phyloP scores from a whole-genome alignment of 768 basidiomycete genomes.

The Boletus rex-veris region DNA sequence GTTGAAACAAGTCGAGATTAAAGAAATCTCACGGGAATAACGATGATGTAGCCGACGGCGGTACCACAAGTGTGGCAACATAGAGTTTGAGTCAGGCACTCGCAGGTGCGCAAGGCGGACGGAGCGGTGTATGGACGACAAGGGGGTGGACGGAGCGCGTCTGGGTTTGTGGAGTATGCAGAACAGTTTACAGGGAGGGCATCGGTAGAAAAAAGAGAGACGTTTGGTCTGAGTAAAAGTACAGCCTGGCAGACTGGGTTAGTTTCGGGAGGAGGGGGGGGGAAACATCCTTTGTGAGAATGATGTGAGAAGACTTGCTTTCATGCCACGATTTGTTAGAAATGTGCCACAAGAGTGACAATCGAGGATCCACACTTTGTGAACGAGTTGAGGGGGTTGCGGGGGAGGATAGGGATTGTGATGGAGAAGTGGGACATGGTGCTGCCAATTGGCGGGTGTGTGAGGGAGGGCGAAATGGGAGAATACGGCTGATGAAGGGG shows the following conservation, averaged over 20 bases:
- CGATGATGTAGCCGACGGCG: conserved; percentile 77
- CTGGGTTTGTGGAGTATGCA: conserved; percentile 50
- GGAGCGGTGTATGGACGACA: conserved; percentile 35
- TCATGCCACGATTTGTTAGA: conserved; percentile 83
- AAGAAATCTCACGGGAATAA: conserved; percentile 47
- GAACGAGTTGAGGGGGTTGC: conserved; percentile 41
- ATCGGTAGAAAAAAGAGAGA: conserved; percentile 82
- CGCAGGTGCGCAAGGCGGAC: conserved; percentile 59
- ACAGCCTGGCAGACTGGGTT: conserved; percentile 54
- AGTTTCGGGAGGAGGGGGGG: not conserved
- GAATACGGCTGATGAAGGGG: conserved; percentile 24
- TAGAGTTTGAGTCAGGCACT: conserved; percentile 79
- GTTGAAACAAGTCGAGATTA: conserved; percentile 1
- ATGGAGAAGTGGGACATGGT: conserved; percentile 35
- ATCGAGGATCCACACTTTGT: conserved; percentile 80
- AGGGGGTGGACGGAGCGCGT: conserved; percentile 38
- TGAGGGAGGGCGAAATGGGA: conserved; percentile 25
- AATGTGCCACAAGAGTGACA: conserved; percentile 73
- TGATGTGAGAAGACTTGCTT: conserved; percentile 41
- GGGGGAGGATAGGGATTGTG: conserved; percentile 43
- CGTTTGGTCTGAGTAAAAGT: conserved; percentile 73
- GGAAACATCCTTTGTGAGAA: not conserved
- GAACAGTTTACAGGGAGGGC: conserved; percentile 77
- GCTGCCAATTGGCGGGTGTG: conserved; percentile 27
- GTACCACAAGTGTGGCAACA: conserved; percentile 78